Conservation (phyloP, 805 yeast genomes). For the Kuraishia ogatae region DNA sequence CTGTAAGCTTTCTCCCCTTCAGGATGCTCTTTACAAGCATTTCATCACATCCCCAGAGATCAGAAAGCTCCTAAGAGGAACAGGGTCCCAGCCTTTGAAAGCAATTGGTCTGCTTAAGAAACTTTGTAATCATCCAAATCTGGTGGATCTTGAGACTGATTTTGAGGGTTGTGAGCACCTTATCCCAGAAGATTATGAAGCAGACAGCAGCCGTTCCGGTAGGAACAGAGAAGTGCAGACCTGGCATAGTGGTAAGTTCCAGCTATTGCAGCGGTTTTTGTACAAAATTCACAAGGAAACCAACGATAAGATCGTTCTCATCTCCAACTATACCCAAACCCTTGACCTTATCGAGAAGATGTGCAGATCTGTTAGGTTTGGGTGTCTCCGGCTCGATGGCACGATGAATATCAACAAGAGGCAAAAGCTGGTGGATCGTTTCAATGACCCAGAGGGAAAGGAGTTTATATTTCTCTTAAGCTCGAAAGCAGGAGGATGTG, state of each 20-base stretch:
- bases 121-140: constrained; percentile 89
- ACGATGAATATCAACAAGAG: constrained; percentile 87
- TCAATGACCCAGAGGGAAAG: constrained; percentile 81
- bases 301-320: constrained; percentile 88
- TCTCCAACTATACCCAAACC: constrained; percentile 92
- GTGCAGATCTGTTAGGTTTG: constrained; percentile 72
- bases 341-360: constrained; percentile 81
- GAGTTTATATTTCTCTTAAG: constrained; percentile 86
- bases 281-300: constrained; percentile 70
- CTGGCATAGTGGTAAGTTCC: constrained; percentile 80
- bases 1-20: constrained; percentile 75
- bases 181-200: constrained; percentile 68
- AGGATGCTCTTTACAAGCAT: constrained; percentile 57
- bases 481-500: constrained; percentile 98
- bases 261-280: constrained; percentile 77
- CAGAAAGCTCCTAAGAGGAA: constrained; percentile 52
- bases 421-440: constrained; percentile 83
- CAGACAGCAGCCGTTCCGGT: constrained; percentile 36
- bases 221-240: constrained; percentile 68
- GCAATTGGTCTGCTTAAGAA: constrained; percentile 87
- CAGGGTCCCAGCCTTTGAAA: constrained; percentile 75
- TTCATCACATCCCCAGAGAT: constrained; percentile 77
- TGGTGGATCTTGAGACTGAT: constrained; percentile 68
- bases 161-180: constrained; percentile 57
- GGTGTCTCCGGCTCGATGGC: constrained; percentile 80